Base-by-base conservation (phyloP, 306 rosid species). In the Acacia crassicarpa region DNA sequence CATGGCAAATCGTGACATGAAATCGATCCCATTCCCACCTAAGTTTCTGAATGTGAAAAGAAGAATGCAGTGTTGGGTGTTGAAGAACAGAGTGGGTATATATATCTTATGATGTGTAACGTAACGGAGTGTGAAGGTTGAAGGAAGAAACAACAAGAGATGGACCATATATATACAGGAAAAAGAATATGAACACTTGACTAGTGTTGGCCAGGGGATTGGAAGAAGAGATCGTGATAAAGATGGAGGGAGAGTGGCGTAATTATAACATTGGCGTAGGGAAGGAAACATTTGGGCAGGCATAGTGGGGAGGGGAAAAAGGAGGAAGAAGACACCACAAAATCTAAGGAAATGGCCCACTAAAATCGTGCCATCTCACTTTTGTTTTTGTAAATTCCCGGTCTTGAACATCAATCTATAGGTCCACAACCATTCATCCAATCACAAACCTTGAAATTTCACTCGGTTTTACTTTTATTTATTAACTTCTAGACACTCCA, bases 311-410 rank as follows among this genome's bases (percentile, higher is more conserved):
- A 33, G 79, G 19, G 17, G 65, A 79, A 75, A 56, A 62, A 82
- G 43, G 77, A 54, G 4, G 82, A 83, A 76, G 44, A 62, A 69
- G 66, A 85, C 77, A 83, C 33, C 46, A 67, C 88, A 87, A 85
- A 79, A 84, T 82, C 77, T 88, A 51, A 72, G 74, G 59, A 80
- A 78, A 80, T 89, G 91, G 91, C 83, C 94, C 91, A 91, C 91
- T 78, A 44, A 54, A 80, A 83, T 78, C 67, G 82, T 89, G 84
- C 84, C 82, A 82, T 85, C 78, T 84, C 78, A 49, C 85, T 85
- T 6, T 35, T 35, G 5, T 35, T 35, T 35, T 53, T 6, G 1
- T 27, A 27, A 27, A 27, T 27, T 0, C n/a, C 10, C 15, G 0
- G 6, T 14, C 15, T 48, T 48, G 49, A 4, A 12, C 17, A 13